Percentiles rank a stretch among this genome's conserved stretches.
Evolutionary conservation across 371 early-diverging fungal genomes (phyloP).

Genomic region (Rhizopus delemar): DNA sequence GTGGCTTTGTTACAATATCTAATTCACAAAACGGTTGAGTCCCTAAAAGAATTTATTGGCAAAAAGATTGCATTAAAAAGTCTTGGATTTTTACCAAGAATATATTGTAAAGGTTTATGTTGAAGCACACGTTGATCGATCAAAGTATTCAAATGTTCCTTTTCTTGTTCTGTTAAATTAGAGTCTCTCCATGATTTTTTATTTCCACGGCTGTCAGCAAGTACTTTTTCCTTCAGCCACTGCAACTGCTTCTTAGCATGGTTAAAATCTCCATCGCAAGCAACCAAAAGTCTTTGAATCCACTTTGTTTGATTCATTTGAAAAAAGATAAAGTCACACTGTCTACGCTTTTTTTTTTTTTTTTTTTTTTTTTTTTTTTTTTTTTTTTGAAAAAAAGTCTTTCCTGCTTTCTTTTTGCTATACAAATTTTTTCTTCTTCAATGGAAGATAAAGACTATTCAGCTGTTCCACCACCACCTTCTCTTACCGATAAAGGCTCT

Average conservation of each 20-base stretch:
- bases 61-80: background rate
- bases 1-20: constrained; percentile 70
- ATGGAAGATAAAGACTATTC: constrained; percentile 40
- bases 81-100: constrained; percentile 55
- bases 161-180: constrained; percentile 15
- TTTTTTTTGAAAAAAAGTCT: too few species aligned
- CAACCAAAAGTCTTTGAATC: constrained; percentile 21
- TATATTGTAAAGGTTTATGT: constrained; percentile 86
- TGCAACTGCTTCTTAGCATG: constrained; percentile 35
- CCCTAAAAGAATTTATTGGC: constrained; percentile 32
- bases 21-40: constrained; percentile 82
- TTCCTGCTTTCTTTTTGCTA: too few species aligned
- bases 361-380: too few species aligned
- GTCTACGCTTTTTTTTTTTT: background rate
- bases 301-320: background rate
- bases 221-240: constrained; percentile 44
- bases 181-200: background rate
- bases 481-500: constrained; percentile 18
- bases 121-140: constrained; percentile 54
- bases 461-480: constrained; percentile 48
- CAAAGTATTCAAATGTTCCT: constrained; percentile 29
- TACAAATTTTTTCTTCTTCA: too few species aligned
- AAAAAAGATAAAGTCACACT: constrained; percentile 1
- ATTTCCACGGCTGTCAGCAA: constrained; percentile 9
- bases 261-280: constrained; percentile 31